Conservation (phyloP, 768 basidiomycete species). For the Trametes gibbosa region DNA sequence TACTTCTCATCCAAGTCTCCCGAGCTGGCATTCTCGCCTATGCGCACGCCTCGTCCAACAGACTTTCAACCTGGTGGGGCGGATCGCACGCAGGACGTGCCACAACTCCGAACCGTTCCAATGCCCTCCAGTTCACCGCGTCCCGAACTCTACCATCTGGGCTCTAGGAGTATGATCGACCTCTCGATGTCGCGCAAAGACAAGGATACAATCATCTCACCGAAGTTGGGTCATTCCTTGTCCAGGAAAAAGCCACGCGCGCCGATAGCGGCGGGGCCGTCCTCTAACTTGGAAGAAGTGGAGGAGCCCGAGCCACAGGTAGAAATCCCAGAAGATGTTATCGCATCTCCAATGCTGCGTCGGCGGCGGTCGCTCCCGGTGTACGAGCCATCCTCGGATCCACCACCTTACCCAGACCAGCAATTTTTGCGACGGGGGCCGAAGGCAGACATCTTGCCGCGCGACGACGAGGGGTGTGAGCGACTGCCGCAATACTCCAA, state of each 20-base stretch:
- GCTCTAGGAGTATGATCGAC: constrained; percentile 66
- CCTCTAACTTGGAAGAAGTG: background rate
- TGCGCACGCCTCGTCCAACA: constrained; percentile 26
- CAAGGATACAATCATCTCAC: constrained; percentile 19
- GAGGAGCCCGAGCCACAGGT: background rate
- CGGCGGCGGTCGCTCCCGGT: constrained; percentile 72
- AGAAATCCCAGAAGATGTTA: constrained; percentile 17
- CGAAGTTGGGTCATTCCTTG: constrained; percentile 13
- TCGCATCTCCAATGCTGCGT: constrained; percentile 41
- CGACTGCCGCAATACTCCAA: constrained; percentile 80
- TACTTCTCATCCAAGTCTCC: constrained; percentile 30
- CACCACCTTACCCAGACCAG: constrained; percentile 62
- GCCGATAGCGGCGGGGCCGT: constrained; percentile 4
- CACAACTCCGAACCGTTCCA: constrained; percentile 22
- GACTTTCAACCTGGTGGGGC: constrained; percentile 16
- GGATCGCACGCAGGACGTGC: background rate
- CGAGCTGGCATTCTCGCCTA: constrained; percentile 12
- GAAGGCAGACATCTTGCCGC: constrained; percentile 38
- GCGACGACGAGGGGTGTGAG: constrained; percentile 86
- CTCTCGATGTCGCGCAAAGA: constrained; percentile 33
- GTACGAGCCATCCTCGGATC: constrained; percentile 53
- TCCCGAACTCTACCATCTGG: constrained; percentile 54
- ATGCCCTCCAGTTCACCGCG: constrained; percentile 28
- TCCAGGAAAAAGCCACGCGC: constrained; percentile 1
- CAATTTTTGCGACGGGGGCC: constrained; percentile 35